Conservation (phyloP, 805 yeast species). For the Zygoascus tannicola region DNA sequence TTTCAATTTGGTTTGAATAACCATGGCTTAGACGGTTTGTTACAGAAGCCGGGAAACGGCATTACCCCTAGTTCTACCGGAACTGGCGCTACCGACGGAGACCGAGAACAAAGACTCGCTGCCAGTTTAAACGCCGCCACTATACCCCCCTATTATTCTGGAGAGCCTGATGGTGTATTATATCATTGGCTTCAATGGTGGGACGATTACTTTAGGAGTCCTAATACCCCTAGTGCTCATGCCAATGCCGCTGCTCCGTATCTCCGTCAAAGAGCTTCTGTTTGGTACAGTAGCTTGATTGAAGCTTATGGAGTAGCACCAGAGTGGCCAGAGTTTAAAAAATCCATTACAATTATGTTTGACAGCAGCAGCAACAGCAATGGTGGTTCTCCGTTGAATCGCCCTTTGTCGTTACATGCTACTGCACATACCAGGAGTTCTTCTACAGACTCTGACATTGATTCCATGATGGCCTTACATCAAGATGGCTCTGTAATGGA, state of each 20-base stretch:
- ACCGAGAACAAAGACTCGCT: too few species aligned
- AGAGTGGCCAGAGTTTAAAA: constrained; percentile 1
- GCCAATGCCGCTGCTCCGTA: background rate
- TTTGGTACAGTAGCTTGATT: background rate
- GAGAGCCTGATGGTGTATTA: background rate
- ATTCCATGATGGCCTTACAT: background rate
- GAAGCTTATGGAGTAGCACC: background rate
- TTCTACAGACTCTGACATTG: background rate
- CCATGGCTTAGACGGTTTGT: too few species aligned
- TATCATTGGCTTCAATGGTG: constrained; percentile 1
- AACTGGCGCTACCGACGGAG: too few species aligned
- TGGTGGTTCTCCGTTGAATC: background rate
- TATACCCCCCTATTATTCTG: background rate
- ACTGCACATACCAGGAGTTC: background rate
- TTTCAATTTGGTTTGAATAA: too few species aligned
- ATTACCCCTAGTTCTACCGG: too few species aligned
- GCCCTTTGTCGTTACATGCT: background rate
- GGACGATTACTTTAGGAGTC: constrained; percentile 2
- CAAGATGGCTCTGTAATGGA: constrained; percentile 1
- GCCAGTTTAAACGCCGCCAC: background rate
- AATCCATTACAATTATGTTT: constrained; percentile 1
- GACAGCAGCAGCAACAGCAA: background rate
- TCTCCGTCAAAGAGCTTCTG: constrained; percentile 1
- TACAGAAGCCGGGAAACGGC: too few species aligned
- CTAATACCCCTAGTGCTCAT: too few species aligned